Evolutionary conservation across 2,329 filamentous ascomycete species (phyloP).

Genomic region (Allantophomopsis cytisporea): DNA sequence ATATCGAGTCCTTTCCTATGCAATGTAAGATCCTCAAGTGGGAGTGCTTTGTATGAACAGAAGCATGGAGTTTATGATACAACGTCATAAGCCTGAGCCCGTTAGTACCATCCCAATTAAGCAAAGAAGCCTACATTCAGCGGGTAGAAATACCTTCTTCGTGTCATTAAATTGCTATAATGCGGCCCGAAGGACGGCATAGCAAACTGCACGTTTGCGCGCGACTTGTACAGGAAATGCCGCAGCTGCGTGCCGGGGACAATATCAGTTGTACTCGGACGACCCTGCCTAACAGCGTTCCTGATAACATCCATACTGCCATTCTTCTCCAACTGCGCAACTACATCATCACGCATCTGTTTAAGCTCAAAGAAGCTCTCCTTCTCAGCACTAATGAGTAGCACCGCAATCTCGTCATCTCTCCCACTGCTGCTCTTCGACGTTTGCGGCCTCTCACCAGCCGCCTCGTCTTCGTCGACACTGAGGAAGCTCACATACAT

Average conservation of each 20-base stretch:
- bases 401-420: conserved; percentile 73
- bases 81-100: conserved; percentile 54
- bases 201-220: conserved; percentile 87
- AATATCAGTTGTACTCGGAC: conserved; percentile 60
- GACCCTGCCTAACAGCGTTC: conserved; percentile 54
- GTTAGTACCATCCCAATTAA: not conserved
- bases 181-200: conserved; percentile 71
- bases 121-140: not conserved
- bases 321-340: conserved; percentile 60
- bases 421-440: conserved; percentile 36
- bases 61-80: conserved; percentile 75
- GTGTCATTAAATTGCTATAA: conserved; percentile 45
- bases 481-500: conserved; percentile 98
- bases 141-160: conserved; percentile 36
- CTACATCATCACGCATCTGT: conserved; percentile 50
- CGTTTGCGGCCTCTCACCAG: conserved; percentile 24
- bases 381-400: conserved; percentile 84
- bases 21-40: conserved; percentile 79
- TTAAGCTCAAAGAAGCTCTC: conserved; percentile 88
- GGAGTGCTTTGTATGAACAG: conserved; percentile 72
- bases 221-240: conserved; percentile 93
- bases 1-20: conserved; percentile 60
- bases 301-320: conserved; percentile 64
- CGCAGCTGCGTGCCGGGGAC: conserved; percentile 67
- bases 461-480: conserved; percentile 31